Percentiles rank a stretch among this genome's conserved stretches.
Evolutionary conservation across 129 eudicot species (phyloP).

Genomic region (Centrapalus pauciflorus): DNA sequence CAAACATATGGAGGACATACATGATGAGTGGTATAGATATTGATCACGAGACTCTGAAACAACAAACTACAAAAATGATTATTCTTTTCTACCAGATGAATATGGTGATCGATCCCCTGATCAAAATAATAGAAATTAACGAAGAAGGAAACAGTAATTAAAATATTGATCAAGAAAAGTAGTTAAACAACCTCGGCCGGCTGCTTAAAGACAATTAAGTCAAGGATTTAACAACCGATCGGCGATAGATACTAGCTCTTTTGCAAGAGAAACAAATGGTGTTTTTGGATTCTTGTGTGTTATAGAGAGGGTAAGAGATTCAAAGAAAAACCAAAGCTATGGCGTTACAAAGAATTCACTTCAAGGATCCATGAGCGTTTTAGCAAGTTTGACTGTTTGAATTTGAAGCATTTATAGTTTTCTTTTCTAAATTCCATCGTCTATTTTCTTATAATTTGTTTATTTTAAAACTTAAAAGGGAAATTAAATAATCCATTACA

Average conservation of each 20-base stretch:
- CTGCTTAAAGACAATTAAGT: constrained; percentile 18
- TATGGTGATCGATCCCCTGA: constrained; percentile 2
- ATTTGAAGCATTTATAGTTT: constrained; percentile 19
- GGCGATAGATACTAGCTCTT: constrained; percentile 21
- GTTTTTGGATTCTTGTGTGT: constrained; percentile 10
- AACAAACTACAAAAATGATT: neutral
- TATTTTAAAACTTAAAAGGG: no score
- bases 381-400: constrained; percentile 36
- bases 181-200: constrained; percentile 34
- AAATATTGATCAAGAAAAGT: constrained; percentile 20
- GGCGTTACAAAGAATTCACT: constrained; percentile 22
- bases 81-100: neutral
- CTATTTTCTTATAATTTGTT: neutral
- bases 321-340: constrained; percentile 2
- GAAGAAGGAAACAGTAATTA: neutral
- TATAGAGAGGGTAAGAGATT: neutral
- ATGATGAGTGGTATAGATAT: neutral
- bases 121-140: neutral
- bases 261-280: neutral
- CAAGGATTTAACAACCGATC: constrained; percentile 14
- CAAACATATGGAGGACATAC: constrained; percentile 13
- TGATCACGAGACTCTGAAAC: neutral
- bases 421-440: neutral
- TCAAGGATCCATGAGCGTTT: constrained; percentile 34
- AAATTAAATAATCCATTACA: no score